These are phyloP conservation scores for Dysphania ambrosioides DNA, from an alignment of 148 eudicot species.

Conservation along the genomic window DNA sequence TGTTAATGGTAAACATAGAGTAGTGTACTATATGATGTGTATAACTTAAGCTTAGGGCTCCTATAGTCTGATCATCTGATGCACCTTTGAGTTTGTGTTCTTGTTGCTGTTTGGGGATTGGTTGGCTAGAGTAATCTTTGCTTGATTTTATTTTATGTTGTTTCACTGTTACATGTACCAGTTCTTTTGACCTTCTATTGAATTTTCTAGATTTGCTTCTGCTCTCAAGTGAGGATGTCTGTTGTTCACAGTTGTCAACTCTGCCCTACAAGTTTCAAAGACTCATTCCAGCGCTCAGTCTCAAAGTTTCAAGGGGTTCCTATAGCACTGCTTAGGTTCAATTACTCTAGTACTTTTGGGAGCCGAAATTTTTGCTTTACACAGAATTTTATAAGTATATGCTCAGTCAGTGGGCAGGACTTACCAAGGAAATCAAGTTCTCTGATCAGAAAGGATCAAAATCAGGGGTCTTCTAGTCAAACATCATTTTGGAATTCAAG, in stretches of 20 bases:
- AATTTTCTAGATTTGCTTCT: slow-evolving; percentile 9
- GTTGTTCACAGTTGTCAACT: slow-evolving; percentile 49
- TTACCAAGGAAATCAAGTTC: slow-evolving; percentile 29
- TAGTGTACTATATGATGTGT: too few relatives aligned
- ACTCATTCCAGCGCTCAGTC: slow-evolving; percentile 54
- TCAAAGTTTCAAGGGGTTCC: slow-evolving; percentile 46
- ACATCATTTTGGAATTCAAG: slow-evolving; percentile 17
- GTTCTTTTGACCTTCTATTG: slow-evolving; percentile 9
- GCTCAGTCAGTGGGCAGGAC: slow-evolving; percentile 23
- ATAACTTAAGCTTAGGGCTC: too few relatives aligned
- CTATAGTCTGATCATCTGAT: too few relatives aligned
- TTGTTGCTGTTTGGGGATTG: too few relatives aligned
- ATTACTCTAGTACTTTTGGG: slow-evolving; percentile 32
- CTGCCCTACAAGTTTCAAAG: slow-evolving; percentile 46
- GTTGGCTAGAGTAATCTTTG: too few relatives aligned
- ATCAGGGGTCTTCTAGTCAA: slow-evolving; percentile 19
- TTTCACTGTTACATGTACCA: not conserved
- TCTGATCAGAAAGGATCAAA: slow-evolving; percentile 21
- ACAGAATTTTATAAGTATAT: slow-evolving; percentile 23
- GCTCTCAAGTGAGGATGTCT: slow-evolving; percentile 33
- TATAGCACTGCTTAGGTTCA: slow-evolving; percentile 52
- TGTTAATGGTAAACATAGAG: too few relatives aligned
- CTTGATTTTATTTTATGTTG: too few relatives aligned
- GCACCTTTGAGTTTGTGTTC: too few relatives aligned
- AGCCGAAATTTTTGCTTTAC: slow-evolving; percentile 25